phyloP scores from a whole-genome alignment of 768 basidiomycete genomes.

The Amanita thiersii region DNA sequence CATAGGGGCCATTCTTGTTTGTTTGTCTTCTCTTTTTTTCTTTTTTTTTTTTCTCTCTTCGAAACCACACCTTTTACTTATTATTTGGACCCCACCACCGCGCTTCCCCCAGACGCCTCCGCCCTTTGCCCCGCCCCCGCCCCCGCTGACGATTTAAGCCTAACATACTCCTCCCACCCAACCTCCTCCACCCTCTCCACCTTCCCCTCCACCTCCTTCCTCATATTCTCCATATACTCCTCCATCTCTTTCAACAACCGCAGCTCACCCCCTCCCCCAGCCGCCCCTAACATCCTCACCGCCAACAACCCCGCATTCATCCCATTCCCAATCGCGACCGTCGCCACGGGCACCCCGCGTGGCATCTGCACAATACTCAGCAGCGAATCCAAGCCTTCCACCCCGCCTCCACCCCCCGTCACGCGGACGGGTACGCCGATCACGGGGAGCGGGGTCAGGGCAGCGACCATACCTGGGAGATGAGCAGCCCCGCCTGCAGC shows the following conservation, averaged over 20 bases:
- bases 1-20: no score
- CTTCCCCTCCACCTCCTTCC: conserved; percentile 73
- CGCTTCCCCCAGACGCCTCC: no score
- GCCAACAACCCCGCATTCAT: conserved; percentile 91
- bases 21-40: no score
- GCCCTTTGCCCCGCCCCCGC: no score
- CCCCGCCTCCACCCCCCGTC: conserved; percentile 48
- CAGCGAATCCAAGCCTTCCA: conserved; percentile 96
- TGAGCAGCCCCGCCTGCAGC: conserved; percentile 99
- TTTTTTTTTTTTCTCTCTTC: no score
- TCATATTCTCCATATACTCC: conserved; percentile 57
- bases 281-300: conserved; percentile 77
- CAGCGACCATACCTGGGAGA: conserved; percentile 96
- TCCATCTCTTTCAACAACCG: conserved; percentile 60
- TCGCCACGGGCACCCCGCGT: conserved; percentile 93
- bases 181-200: conserved; percentile 65
- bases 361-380: conserved; percentile 99
- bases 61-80: no score
- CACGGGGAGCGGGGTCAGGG: conserved; percentile 87
- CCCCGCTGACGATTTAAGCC: no score
- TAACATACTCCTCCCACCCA: conserved; percentile 86
- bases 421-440: conserved; percentile 92
- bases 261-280: conserved; percentile 66
- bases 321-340: conserved; percentile 93
- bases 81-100: no score